These are phyloP conservation scores for Diaporthe sp. DNA, from an alignment of 2,329 filamentous ascomycete species.

Conservation along the genomic window DNA sequence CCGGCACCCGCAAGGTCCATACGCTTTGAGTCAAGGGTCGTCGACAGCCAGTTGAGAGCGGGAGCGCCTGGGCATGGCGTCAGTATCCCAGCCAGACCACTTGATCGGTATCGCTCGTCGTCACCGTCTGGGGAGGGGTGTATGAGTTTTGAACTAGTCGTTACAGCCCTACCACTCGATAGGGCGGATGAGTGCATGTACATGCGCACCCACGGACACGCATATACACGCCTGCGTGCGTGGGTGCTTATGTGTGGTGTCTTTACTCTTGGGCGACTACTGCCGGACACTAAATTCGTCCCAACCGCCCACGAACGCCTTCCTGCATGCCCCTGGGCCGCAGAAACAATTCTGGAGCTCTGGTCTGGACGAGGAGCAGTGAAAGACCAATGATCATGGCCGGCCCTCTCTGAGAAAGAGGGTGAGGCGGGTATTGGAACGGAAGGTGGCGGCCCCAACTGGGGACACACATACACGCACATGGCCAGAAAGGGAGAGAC, in stretches of 20 bases:
- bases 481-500: background rate
- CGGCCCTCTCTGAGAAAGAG: background rate
- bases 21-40: constrained; percentile 31
- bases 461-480: background rate
- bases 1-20: constrained; percentile 23
- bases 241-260: background rate
- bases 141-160: background rate
- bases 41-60: background rate
- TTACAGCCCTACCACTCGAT: constrained; percentile 26
- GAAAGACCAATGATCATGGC: background rate
- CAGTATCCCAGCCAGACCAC: constrained; percentile 17
- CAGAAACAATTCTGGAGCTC: constrained; percentile 14
- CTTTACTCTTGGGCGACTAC: constrained; percentile 17
- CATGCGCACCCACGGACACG: background rate
- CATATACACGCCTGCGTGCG: background rate
- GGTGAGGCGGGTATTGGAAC: background rate
- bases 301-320: constrained; percentile 18
- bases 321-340: background rate
- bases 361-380: background rate
- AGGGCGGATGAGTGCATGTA: background rate
- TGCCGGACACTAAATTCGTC: constrained; percentile 22
- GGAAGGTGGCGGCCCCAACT: background rate
- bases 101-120: constrained; percentile 14
- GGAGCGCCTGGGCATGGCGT: constrained; percentile 32
- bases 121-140: constrained; percentile 4